Evolutionary conservation across 2,329 filamentous ascomycete genomes (phyloP).

Genomic region (Pestalotiopsis sp.): DNA sequence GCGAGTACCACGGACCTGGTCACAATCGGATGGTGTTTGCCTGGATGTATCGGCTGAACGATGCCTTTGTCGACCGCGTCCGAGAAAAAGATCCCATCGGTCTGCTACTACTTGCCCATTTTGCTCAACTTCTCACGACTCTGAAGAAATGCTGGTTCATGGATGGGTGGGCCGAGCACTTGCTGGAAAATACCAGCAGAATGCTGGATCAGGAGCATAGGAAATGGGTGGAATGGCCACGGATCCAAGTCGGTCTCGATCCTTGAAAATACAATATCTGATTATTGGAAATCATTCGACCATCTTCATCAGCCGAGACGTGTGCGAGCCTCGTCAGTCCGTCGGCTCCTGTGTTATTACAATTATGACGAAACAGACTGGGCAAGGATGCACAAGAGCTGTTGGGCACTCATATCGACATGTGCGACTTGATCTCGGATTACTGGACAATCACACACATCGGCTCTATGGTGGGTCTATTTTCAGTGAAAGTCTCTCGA

Average conservation of each 20-base stretch:
- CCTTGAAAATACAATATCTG: background rate
- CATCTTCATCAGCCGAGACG: background rate
- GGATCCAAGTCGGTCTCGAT: background rate
- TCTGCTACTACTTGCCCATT: conserved; percentile 18
- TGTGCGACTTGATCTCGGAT: background rate
- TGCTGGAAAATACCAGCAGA: background rate
- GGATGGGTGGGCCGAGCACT: conserved; percentile 14
- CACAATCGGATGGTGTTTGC: conserved; percentile 26
- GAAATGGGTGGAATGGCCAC: conserved; percentile 9
- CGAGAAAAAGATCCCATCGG: conserved; percentile 29
- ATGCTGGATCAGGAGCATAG: background rate
- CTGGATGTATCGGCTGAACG: conserved; percentile 32
- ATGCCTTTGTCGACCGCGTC: conserved; percentile 29
- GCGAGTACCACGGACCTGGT: conserved; percentile 20
- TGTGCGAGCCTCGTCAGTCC: background rate
- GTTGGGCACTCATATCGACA: no score
- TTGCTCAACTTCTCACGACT: conserved; percentile 10
- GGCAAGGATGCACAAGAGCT: no score
- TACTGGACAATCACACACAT: background rate
- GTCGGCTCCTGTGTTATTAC: no score
- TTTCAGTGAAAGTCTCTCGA: background rate
- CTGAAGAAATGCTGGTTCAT: conserved; percentile 13
- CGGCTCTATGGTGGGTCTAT: background rate
- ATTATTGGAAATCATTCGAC: background rate
- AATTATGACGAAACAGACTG: no score